Evolutionary conservation across 129 eudicot genomes (phyloP), one percentile per base, ranked within the genome.

Genomic region (Ambrosia trifida): DNA sequence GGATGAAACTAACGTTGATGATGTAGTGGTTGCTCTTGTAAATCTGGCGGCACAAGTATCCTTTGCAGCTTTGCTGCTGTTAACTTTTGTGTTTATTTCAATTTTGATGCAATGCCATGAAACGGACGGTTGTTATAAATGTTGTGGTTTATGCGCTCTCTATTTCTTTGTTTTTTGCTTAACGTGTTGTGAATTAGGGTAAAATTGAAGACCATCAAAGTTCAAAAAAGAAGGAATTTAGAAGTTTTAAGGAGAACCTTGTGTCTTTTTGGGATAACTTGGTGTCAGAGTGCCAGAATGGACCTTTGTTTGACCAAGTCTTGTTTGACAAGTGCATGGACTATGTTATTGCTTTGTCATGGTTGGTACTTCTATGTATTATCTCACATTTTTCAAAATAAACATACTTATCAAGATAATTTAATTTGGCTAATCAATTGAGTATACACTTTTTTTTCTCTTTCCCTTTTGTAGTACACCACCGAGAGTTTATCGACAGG

Each of bases 241-340:
- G 92, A 85, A 83, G 81, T 78, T 94, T 94, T 74, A 94, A 94
- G 77, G 98, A 87, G 36, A 94, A 87, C 74, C 87, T 94, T 33
- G 82, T 83, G 62, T 85, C 79, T 51, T 87, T 94, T 73, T 94
- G 92, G 98, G 95, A 89, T 61, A 89, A 78, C 79, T 78, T 94
- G 84, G 95, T 89, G 40, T 76, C 83, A 33, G 98, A 94, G 79
- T 85, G 93, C 78, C 95, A 94, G 69, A 94, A 84, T 84, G 98
- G 96, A 45, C 96, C 97, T 3, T 80, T 94, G 51, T 94, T 90
- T 72, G 95, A 94, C 76, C 87, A 85, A 72, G 82, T 72, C 33
- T 75, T 94, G 77, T 86, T 90, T 72, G 97, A 94, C 77, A 90
- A 88, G 78, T 94, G 99, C 88, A 87, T 90, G 86, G 92, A 90